Evolutionary conservation across 2,329 filamentous ascomycete species (phyloP), one percentile per base, ranked within the genome.

Genomic region (Hypoxylon rubiginosum): DNA sequence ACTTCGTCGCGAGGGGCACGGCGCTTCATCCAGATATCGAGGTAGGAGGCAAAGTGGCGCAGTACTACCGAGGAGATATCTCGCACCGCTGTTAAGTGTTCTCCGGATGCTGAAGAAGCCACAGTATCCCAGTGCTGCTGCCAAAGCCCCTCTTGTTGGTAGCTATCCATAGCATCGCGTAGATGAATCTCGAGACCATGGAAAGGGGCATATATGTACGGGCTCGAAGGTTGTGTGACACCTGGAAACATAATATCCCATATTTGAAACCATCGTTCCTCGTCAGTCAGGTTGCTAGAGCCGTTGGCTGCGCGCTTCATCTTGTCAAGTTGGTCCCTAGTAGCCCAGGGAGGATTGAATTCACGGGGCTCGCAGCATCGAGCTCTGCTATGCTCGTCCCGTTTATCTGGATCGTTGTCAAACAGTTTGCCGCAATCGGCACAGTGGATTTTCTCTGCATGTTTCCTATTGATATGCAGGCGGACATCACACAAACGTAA

Each of bases 401-500:
- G 30, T 17, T 5, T 10, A 6, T 43, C n/a, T 19, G 6, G 3
- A 43, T 51, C 34, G 10, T 51, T 49, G 11, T 17, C 24, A n/a
- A 60, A 64, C 21, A 39, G 4, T 7, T 13, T 24, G 11, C 62
- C 62, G n/a, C 62, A 65, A 9, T 4, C 30, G 4, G 52, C 32
- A 30, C 62, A 65, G 15, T 53, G 13, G 11, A 28, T 30, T 10
- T 32, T 39, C 15, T 17, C 8, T 3, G 36, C 2, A 50, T 65
- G 62, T 8, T 24, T 49, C 48, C 62, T 58, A 4, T 10, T 0
- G 8, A 65, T 50, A 21, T 65, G 62, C 13, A 58, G 62, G 4
- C 57, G 48, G 7, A 65, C 57, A 30, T 65, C 57, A 3, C 17
- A 30, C 19, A 65, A n/a, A 6, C 62, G 57, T 4, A n/a, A 32